Base-by-base conservation (phyloP, 306 rosid genomes). In the Castanea crenata region DNA sequence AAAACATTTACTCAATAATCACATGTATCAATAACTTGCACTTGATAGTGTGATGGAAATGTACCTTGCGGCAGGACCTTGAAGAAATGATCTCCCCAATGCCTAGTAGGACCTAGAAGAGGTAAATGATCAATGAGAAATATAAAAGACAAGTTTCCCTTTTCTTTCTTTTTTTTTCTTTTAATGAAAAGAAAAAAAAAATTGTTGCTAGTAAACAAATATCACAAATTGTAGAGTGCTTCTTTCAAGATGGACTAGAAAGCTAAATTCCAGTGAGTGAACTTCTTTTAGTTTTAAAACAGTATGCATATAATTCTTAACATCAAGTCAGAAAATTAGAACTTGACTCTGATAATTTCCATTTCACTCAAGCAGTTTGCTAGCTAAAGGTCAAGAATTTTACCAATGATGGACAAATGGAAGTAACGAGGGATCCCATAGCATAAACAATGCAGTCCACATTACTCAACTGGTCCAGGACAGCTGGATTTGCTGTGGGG, bases 361-460 rank as follows among this genome's bases (percentile, higher is more conserved):
- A 49, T 49, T 11, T 3, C 54, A 3, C 14, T 49, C 4, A 8
- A 14, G 41, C 41, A 75, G 46, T 18, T 41, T 62, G 69, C 65
- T 16, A 16, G 41, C 74, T 14, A 71, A 46, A 10, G 61, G 77
- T 79, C 74, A 74, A 82, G 76, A 64, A 80, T 69, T 59, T 81
- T 89, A 94, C 98, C 98, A 92, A 80, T 21, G 98, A 94, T 73
- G 98, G 98, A 79, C 98, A 92, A 74, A 91, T 80, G 62, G 97
- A 94, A 57, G 98, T 94, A 80, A 91, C 91, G 81, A 94, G 97
- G 63, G 98, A 94, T 46, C 98, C 98, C 97, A 94, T 94, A 63
- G 97, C 98, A 87, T 92, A 94, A 63, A 94, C 90, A 86, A 94
- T 80, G 84, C 98, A 91, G 74, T 92, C 92, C 71, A 92, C 94